phyloP scores from a whole-genome alignment of 495 filamentous ascomycete genomes.

The Oleoguttula mirabilis region DNA sequence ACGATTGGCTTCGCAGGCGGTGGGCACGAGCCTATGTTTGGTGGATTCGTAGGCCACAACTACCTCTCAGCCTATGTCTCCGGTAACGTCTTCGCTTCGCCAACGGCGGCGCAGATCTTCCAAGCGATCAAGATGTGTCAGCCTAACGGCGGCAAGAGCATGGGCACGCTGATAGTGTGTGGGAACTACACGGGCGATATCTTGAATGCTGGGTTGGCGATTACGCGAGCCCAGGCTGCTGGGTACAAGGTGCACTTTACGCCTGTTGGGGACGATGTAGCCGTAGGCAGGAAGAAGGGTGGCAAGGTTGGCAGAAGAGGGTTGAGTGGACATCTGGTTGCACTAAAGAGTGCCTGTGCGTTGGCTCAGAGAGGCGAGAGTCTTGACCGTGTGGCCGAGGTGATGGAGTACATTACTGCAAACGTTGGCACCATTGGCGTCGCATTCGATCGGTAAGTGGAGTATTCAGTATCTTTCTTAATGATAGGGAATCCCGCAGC shows the following conservation, averaged over 20 bases:
- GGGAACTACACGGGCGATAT: constrained; percentile 24
- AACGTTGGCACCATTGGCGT: constrained; percentile 22
- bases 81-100: constrained; percentile 19
- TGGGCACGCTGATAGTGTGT: constrained; percentile 18
- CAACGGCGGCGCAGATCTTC: constrained; percentile 20
- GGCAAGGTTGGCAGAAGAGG: constrained; percentile 22
- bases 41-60: constrained; percentile 19
- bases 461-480: neutral
- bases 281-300: constrained; percentile 21
- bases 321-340: constrained; percentile 20
- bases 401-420: constrained; percentile 21
- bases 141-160: constrained; percentile 14
- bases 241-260: constrained; percentile 15
- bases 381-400: constrained; percentile 19
- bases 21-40: constrained; percentile 22
- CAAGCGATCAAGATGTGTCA: constrained; percentile 19
- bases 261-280: constrained; percentile 21
- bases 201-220: constrained; percentile 20
- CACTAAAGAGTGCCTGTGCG: constrained; percentile 19
- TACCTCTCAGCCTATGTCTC: constrained; percentile 19
- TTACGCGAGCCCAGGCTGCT: constrained; percentile 15
- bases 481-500: neutral
- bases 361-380: constrained; percentile 15
- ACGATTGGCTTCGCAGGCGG: constrained; percentile 21
- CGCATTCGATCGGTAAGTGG: constrained; percentile 21